Evolutionary conservation across 2,329 filamentous ascomycete species (phyloP).

Genomic region (Fusarium robinianum): DNA sequence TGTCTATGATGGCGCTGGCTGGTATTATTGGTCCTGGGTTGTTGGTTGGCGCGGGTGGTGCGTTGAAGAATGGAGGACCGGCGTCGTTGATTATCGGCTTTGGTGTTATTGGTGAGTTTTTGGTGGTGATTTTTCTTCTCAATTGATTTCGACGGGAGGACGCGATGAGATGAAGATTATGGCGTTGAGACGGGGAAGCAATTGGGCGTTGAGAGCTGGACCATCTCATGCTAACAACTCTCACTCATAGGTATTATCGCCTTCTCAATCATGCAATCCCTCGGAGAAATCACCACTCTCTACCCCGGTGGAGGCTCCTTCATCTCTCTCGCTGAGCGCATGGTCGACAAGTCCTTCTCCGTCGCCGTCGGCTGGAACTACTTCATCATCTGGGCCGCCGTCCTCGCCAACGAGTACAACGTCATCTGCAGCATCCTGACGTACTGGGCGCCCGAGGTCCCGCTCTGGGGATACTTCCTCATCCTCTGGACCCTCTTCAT

Average conservation of each 20-base stretch:
- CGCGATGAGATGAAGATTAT: neutral
- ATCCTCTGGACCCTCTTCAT: constrained; percentile 77
- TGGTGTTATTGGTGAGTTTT: constrained; percentile 60
- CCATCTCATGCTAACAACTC: constrained; percentile 12
- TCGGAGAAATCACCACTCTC: constrained; percentile 75
- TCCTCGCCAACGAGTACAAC: constrained; percentile 73
- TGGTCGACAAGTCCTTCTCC: constrained; percentile 71
- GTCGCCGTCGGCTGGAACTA: constrained; percentile 75
- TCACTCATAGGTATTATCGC: constrained; percentile 58
- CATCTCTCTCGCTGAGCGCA: constrained; percentile 69
- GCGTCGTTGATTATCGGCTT: constrained; percentile 76
- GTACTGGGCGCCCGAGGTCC: constrained; percentile 66
- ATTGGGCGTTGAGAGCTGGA: too few species aligned
- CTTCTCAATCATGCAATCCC: constrained; percentile 69
- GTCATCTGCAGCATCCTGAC: constrained; percentile 67
- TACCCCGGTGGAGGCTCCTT: constrained; percentile 74
- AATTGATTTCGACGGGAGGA: neutral
- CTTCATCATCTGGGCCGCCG: constrained; percentile 68
- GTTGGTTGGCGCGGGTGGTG: constrained; percentile 72
- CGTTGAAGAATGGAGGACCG: constrained; percentile 69
- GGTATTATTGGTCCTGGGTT: constrained; percentile 71
- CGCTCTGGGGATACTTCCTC: constrained; percentile 69
- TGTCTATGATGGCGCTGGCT: constrained; percentile 68
- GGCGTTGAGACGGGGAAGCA: too few species aligned
- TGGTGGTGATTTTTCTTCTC: neutral